Percentiles rank a stretch among this genome's conserved stretches.
Conservation (phyloP, 345 rosid species). For the Lepidium africanum region DNA sequence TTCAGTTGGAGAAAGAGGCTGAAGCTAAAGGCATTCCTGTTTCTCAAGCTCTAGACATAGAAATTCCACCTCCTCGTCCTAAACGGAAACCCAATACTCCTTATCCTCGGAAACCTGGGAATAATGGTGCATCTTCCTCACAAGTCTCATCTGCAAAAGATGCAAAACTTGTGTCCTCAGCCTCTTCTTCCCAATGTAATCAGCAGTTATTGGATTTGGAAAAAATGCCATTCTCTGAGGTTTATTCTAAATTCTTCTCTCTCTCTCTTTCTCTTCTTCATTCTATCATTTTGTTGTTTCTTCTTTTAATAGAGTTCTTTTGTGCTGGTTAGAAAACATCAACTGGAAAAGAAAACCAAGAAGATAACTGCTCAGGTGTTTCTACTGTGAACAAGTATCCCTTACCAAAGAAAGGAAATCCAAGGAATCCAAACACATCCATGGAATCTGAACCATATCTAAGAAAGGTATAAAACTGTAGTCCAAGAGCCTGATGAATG, state of each 20-base stretch:
- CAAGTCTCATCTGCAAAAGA: slow-evolving; percentile 42
- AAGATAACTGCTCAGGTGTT: slow-evolving; percentile 64
- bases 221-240: slow-evolving; percentile 58
- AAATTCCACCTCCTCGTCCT: slow-evolving; percentile 98
- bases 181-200: slow-evolving; percentile 40
- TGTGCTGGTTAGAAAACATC: slow-evolving; percentile 39
- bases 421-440: slow-evolving; percentile 37
- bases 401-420: slow-evolving; percentile 29
- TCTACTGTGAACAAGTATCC: slow-evolving; percentile 41
- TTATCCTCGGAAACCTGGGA: slow-evolving; percentile 77
- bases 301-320: slow-evolving; percentile 2
- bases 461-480: slow-evolving; percentile 39
- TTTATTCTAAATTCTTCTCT: slow-evolving; percentile 11
- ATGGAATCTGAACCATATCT: slow-evolving; percentile 44
- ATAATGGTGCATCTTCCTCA: slow-evolving; percentile 25
- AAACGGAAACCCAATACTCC: slow-evolving; percentile 93
- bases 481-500: slow-evolving; percentile 16
- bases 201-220: slow-evolving; percentile 52
- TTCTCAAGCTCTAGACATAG: slow-evolving; percentile 74
- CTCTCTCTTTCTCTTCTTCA: not conserved
- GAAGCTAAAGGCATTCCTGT: slow-evolving; percentile 73
- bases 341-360: slow-evolving; percentile 47
- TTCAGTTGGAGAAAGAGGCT: slow-evolving; percentile 97
- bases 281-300: not conserved
- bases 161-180: slow-evolving; percentile 39